Conservation (phyloP, 495 filamentous ascomycete species). For the Penicillium ochrochloron region DNA sequence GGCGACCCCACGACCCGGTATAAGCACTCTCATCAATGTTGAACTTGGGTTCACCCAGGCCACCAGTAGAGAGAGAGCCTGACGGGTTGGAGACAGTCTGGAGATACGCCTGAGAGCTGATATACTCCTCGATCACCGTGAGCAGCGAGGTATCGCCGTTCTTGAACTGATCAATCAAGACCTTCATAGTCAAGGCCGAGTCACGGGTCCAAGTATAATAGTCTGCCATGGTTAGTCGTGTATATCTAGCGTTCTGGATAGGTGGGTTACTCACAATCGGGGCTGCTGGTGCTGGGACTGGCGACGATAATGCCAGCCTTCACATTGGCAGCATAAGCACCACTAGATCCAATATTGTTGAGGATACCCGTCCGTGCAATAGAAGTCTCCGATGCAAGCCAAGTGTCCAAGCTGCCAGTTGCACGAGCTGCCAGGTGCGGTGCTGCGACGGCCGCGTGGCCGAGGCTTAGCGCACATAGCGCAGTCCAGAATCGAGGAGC, state of each 20-base stretch:
- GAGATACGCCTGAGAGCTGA: slow-evolving; percentile 61
- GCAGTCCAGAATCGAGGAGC: slow-evolving; percentile 30
- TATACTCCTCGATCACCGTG: slow-evolving; percentile 59
- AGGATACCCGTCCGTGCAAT: slow-evolving; percentile 57
- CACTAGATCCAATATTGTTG: slow-evolving; percentile 63
- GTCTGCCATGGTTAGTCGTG: slow-evolving; percentile 35
- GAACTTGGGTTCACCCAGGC: slow-evolving; percentile 53
- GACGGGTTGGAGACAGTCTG: slow-evolving; percentile 66
- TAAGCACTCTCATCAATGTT: slow-evolving; percentile 62
- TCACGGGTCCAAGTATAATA: slow-evolving; percentile 76
- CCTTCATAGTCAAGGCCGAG: slow-evolving; percentile 65
- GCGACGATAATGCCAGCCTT: slow-evolving; percentile 63
- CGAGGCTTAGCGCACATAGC: slow-evolving; percentile 33
- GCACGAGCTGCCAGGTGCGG: slow-evolving; percentile 29
- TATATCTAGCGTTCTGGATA: slow-evolving; percentile 27
- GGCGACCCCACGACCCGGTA: slow-evolving; percentile 69
- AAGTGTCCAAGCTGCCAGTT: slow-evolving; percentile 45
- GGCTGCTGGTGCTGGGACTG: slow-evolving; percentile 59
- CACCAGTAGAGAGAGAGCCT: slow-evolving; percentile 54
- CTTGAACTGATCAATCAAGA: slow-evolving; percentile 61
- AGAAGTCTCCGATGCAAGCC: slow-evolving; percentile 56
- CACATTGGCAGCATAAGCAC: slow-evolving; percentile 51
- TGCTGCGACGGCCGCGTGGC: slow-evolving; percentile 28
- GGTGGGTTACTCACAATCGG: slow-evolving; percentile 62
- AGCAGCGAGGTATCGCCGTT: slow-evolving; percentile 59